Conservation (phyloP, 495 filamentous ascomycete species). For the Aspergillus mulundensis region DNA sequence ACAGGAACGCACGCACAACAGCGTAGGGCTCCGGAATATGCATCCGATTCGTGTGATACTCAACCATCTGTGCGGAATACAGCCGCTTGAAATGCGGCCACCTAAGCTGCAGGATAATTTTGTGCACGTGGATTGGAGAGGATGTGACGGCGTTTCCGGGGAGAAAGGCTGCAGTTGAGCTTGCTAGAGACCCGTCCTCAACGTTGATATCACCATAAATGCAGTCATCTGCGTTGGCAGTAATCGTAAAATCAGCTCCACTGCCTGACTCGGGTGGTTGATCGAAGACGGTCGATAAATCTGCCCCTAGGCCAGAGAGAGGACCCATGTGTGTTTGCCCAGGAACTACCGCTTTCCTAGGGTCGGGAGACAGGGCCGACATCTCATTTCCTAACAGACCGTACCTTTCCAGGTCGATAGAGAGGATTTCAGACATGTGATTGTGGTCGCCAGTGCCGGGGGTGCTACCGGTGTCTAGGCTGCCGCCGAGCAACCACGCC, state of each 20-base stretch:
- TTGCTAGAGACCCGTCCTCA: constrained; percentile 38
- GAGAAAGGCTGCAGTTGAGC: constrained; percentile 55
- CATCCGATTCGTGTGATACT: constrained; percentile 94
- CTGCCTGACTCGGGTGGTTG: constrained; percentile 71
- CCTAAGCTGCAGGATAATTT: constrained; percentile 84
- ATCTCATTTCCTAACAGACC: constrained; percentile 81
- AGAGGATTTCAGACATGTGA: constrained; percentile 87
- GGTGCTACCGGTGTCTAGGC: constrained; percentile 56
- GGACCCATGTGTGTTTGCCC: constrained; percentile 43
- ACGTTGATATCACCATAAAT: constrained; percentile 55
- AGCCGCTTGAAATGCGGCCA: constrained; percentile 95
- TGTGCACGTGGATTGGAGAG: constrained; percentile 84
- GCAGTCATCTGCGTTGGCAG: constrained; percentile 67
- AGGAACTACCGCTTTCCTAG: constrained; percentile 49
- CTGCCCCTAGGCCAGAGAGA: constrained; percentile 66
- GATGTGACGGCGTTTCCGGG: constrained; percentile 63
- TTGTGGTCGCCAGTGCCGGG: constrained; percentile 66
- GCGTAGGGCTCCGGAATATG: constrained; percentile 95
- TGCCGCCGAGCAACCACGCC: constrained; percentile 92
- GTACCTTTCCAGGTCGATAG: constrained; percentile 81
- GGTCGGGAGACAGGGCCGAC: constrained; percentile 54
- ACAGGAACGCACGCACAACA: constrained; percentile 89
- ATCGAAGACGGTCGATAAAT: constrained; percentile 83
- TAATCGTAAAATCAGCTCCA: constrained; percentile 81
- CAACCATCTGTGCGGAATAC: constrained; percentile 89